A percentile compares a stretch with the other conserved stretches of the same genome.
Evolutionary conservation across 208 protist genomes (phyloP).

Genomic region (Vickermania spadyakhi): DNA sequence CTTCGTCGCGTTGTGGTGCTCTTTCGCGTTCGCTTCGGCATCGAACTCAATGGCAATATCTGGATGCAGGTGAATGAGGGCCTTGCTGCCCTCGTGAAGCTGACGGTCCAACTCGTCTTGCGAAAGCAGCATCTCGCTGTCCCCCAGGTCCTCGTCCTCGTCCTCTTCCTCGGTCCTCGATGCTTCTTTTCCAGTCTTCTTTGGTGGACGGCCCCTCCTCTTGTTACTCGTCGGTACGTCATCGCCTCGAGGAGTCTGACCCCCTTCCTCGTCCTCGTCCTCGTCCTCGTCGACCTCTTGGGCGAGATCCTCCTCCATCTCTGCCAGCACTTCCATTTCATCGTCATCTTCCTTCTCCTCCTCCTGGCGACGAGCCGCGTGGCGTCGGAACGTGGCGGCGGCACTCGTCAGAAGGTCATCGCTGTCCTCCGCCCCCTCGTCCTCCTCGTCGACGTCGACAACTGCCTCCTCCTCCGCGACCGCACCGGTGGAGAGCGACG

Average conservation of each 20-base stretch:
- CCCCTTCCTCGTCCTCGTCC: not conserved
- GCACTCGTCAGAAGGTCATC: not conserved
- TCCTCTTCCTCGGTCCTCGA: too few relatives aligned
- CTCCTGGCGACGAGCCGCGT: too few relatives aligned
- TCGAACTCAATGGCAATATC: slow-evolving; percentile 61
- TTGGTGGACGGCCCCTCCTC: too few relatives aligned
- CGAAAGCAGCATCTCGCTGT: not conserved
- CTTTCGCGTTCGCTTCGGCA: slow-evolving; percentile 13
- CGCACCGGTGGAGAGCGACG: too few relatives aligned
- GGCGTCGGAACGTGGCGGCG: not conserved
- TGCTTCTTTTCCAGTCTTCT: too few relatives aligned
- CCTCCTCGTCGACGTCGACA: not conserved
- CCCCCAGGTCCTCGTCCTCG: not conserved
- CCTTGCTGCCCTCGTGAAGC: slow-evolving; percentile 23
- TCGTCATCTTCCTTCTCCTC: slow-evolving; percentile 14
- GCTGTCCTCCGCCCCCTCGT: slow-evolving; percentile 5
- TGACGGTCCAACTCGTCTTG: not conserved
- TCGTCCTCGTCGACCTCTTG: slow-evolving; percentile 5
- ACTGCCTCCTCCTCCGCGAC: slow-evolving; percentile 7
- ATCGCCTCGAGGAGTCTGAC: too few relatives aligned
- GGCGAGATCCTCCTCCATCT: slow-evolving; percentile 4
- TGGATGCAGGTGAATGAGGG: slow-evolving; percentile 34
- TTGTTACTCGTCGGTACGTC: too few relatives aligned
- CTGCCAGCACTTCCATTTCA: not conserved
- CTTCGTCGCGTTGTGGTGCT: too few relatives aligned